Percentiles rank a stretch among this genome's conserved stretches.
Conservation (phyloP, 2,329 filamentous ascomycete genomes). For the Plenodomus lindquistii region DNA sequence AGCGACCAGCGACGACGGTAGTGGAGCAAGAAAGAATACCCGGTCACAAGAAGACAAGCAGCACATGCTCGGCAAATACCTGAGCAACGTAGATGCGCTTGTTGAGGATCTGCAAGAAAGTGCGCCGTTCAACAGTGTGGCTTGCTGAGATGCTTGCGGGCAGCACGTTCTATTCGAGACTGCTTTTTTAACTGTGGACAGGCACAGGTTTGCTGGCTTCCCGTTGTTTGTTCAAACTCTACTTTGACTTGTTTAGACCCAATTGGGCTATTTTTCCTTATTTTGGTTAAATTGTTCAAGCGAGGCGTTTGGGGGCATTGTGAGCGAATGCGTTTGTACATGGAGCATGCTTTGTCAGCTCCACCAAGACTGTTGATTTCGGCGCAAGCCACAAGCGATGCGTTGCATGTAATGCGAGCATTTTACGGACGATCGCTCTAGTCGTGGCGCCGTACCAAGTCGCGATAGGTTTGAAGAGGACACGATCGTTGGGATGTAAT, state of each 20-base stretch:
- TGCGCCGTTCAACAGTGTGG: slow-evolving; percentile 57
- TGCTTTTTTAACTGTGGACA: not conserved
- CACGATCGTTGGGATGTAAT: too few relatives aligned
- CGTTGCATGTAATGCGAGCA: slow-evolving; percentile 5
- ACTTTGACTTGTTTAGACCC: not conserved
- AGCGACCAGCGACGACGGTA: slow-evolving; percentile 32
- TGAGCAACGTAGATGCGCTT: slow-evolving; percentile 78
- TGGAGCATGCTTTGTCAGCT: not conserved
- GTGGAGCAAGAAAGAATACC: slow-evolving; percentile 40
- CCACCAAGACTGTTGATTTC: slow-evolving; percentile 3
- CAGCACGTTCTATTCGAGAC: not conserved
- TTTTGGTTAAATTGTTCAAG: not conserved
- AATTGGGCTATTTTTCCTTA: not conserved
- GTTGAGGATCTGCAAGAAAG: slow-evolving; percentile 82
- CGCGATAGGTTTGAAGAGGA: not conserved
- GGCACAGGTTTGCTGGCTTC: not conserved
- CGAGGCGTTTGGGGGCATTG: not conserved
- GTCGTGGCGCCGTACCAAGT: not conserved
- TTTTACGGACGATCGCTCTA: not conserved
- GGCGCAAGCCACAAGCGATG: slow-evolving; percentile 27
- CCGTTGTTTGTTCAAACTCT: not conserved
- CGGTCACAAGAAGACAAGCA: slow-evolving; percentile 81
- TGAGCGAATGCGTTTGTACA: not conserved
- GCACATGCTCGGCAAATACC: slow-evolving; percentile 72
- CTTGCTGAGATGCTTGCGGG: slow-evolving; percentile 16